Percentiles rank a stretch among this genome's conserved stretches.
Evolutionary conservation across 352 stramenopile species (phyloP).

Genomic region (Elongisporangium prolatum): DNA sequence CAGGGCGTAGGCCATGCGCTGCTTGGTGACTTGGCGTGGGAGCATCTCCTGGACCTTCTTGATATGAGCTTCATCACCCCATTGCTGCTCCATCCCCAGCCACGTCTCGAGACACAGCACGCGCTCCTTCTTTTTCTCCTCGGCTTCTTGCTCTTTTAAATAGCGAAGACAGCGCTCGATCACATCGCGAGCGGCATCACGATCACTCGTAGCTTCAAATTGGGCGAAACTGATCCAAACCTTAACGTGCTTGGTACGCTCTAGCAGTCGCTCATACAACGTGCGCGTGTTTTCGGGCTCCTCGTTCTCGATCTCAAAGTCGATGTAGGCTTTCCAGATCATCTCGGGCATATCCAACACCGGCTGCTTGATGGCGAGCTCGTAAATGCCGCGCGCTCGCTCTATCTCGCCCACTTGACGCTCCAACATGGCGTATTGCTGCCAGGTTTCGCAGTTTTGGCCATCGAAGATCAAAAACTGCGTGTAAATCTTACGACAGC

Average conservation of each 20-base stretch:
- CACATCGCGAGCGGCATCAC: conserved; percentile 79
- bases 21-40: conserved; percentile 95
- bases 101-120: conserved; percentile 97
- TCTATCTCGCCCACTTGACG: conserved; percentile 93
- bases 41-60: conserved; percentile 91
- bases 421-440: conserved; percentile 96
- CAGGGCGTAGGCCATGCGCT: conserved; percentile 91
- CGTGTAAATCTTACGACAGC: conserved; percentile 89
- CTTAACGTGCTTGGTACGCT: conserved; percentile 97
- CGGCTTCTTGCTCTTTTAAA: conserved; percentile 78
- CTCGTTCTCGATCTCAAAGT: conserved; percentile 95
- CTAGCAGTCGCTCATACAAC: conserved; percentile 95
- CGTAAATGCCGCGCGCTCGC: conserved; percentile 93
- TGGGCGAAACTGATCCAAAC: conserved; percentile 92
- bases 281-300: conserved; percentile 83
- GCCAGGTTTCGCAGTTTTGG: conserved; percentile 93
- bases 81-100: conserved; percentile 91
- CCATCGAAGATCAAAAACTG: conserved; percentile 80
- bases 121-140: conserved; percentile 91
- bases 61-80: conserved; percentile 53
- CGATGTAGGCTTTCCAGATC: conserved; percentile 99
- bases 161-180: conserved; percentile 90
- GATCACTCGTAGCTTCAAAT: conserved; percentile 71
- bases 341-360: conserved; percentile 98
- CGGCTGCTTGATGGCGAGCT: conserved; percentile 93